phyloP scores from a whole-genome alignment of 176 grass and related monocot genomes.

The Paspalum notatum region DNA sequence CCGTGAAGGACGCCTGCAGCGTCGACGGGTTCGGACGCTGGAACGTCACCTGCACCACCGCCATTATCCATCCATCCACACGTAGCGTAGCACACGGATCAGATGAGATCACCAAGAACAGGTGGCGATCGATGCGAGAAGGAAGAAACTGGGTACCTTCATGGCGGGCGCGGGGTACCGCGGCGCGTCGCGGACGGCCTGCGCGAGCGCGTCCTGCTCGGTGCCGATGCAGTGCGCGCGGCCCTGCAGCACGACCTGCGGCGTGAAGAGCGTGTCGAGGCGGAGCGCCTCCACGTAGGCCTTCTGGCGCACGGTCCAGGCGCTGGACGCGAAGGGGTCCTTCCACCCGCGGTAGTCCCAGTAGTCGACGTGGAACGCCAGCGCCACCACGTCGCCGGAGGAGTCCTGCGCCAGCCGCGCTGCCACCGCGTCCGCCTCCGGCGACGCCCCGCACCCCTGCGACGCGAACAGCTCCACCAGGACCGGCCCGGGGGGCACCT shows the following conservation, averaged over 20 bases:
- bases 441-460: slow-evolving; percentile 75
- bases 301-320: slow-evolving; percentile 94
- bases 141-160: slow-evolving; percentile 44
- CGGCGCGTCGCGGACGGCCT: slow-evolving; percentile 60
- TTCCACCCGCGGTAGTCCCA: slow-evolving; percentile 93
- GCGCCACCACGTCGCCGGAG: slow-evolving; percentile 51
- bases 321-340: slow-evolving; percentile 85
- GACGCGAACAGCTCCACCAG: slow-evolving; percentile 94
- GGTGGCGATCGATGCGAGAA: background rate
- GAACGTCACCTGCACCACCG: slow-evolving; percentile 62
- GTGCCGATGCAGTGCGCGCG: slow-evolving; percentile 80
- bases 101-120: background rate
- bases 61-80: too few relatives aligned
- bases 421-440: slow-evolving; percentile 73
- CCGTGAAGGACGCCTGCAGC: slow-evolving; percentile 76
- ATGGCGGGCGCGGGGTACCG: slow-evolving; percentile 67
- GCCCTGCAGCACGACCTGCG: slow-evolving; percentile 85
- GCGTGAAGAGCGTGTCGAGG: slow-evolving; percentile 92
- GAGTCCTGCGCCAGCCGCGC: slow-evolving; percentile 57
- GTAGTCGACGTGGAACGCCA: slow-evolving; percentile 96
- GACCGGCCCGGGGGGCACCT: slow-evolving; percentile 50
- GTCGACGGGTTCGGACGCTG: slow-evolving; percentile 56
- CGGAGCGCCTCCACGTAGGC: slow-evolving; percentile 85
- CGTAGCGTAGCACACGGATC: background rate
- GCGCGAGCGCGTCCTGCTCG: slow-evolving; percentile 62